phyloP scores from a whole-genome alignment of 2,329 filamentous ascomycete genomes.

The Fusarium palustre region DNA sequence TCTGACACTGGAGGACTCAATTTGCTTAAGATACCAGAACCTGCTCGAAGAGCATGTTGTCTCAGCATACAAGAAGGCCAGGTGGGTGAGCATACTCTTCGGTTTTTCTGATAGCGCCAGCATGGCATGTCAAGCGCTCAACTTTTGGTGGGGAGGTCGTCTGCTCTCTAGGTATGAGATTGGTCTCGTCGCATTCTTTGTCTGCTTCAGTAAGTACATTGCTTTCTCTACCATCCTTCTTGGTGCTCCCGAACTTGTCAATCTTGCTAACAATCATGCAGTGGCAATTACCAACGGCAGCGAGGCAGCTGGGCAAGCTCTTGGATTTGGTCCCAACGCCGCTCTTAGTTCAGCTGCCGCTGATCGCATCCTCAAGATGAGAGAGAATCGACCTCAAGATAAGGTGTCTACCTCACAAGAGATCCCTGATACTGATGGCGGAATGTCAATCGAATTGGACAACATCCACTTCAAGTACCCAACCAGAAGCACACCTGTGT shows the following conservation, averaged over 20 bases:
- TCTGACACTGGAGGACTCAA: slow-evolving; percentile 75
- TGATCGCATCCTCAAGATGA: slow-evolving; percentile 68
- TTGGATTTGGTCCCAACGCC: slow-evolving; percentile 74
- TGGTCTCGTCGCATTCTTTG: slow-evolving; percentile 60
- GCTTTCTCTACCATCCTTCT: neutral
- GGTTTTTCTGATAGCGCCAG: slow-evolving; percentile 76
- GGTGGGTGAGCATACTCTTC: slow-evolving; percentile 72
- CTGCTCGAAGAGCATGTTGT: slow-evolving; percentile 70
- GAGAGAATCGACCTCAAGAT: slow-evolving; percentile 57
- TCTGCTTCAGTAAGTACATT: slow-evolving; percentile 62
- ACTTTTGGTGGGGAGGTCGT: slow-evolving; percentile 74
- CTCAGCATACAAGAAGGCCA: slow-evolving; percentile 70
- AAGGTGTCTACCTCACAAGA: slow-evolving; percentile 46
- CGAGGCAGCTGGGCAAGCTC: slow-evolving; percentile 60
- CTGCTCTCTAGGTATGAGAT: slow-evolving; percentile 67
- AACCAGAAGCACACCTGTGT: slow-evolving; percentile 67
- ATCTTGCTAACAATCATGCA: slow-evolving; percentile 10
- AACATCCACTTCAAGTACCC: slow-evolving; percentile 72
- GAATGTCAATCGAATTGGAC: slow-evolving; percentile 67
- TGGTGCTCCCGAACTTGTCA: neutral
- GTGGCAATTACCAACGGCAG: slow-evolving; percentile 72
- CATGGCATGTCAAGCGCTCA: slow-evolving; percentile 71
- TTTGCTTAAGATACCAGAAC: slow-evolving; percentile 69
- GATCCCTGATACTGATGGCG: slow-evolving; percentile 61
- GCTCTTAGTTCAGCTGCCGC: slow-evolving; percentile 69